Evolutionary conservation across 371 early-diverging fungal species (phyloP).

Genomic region (Apophysomyces ossiformis): DNA sequence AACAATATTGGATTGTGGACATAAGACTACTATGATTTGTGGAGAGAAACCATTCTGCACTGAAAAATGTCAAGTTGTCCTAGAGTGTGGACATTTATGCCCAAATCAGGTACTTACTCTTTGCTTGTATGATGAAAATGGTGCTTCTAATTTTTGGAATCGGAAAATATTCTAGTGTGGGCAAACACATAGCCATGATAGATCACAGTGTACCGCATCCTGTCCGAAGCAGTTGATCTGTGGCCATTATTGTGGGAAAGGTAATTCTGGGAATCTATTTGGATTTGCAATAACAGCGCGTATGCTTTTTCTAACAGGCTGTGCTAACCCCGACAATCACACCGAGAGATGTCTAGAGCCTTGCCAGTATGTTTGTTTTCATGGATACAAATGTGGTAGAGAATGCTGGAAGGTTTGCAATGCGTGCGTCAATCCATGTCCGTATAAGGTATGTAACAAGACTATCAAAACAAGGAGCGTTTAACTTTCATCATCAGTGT

Average conservation of each 20-base stretch:
- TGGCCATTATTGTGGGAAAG: constrained; percentile 52
- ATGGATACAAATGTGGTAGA: constrained; percentile 47
- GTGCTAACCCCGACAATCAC: constrained; percentile 48
- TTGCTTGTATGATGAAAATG: too few species aligned
- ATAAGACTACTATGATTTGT: constrained; percentile 18
- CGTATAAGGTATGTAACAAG: constrained; percentile 23
- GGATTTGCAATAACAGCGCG: background rate
- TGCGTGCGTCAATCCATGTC: constrained; percentile 39
- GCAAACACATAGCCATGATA: constrained; percentile 31
- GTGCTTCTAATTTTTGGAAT: too few species aligned
- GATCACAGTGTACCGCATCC: constrained; percentile 32
- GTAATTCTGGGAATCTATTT: constrained; percentile 18
- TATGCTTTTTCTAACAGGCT: constrained; percentile 29
- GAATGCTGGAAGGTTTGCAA: constrained; percentile 43
- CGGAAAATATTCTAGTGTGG: constrained; percentile 32
- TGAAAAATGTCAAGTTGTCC: constrained; percentile 17
- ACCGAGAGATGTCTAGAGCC: constrained; percentile 46
- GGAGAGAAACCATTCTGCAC: constrained; percentile 21
- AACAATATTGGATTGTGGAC: constrained; percentile 21
- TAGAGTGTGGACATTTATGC: constrained; percentile 43
- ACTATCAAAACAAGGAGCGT: background rate
- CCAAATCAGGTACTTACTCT: constrained; percentile 12
- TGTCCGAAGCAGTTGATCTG: constrained; percentile 55
- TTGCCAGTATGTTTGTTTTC: constrained; percentile 44
- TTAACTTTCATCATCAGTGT: constrained; percentile 22